A percentile compares a stretch with the other conserved stretches of the same genome.
Conservation (phyloP, 148 eudicot species). For the Persicaria tinctoria region DNA sequence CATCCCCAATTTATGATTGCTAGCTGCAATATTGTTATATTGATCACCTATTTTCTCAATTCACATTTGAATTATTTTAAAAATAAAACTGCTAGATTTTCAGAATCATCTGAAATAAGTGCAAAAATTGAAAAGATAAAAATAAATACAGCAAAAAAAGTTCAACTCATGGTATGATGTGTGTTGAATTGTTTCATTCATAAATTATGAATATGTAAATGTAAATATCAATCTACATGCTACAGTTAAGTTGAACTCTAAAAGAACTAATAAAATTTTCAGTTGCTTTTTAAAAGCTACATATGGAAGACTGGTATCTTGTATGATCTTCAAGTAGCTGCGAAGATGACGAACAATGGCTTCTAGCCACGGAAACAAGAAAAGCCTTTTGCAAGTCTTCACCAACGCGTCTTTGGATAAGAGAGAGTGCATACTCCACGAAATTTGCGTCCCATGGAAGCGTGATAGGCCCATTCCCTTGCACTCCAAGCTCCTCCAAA, state of each 20-base stretch:
- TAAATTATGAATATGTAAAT: neutral
- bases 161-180: neutral
- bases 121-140: neutral
- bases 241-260: neutral
- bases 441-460: constrained; percentile 30
- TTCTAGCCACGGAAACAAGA: neutral
- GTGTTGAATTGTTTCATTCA: too few species aligned
- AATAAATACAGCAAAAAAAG: neutral
- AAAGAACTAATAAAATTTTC: neutral
- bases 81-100: too few species aligned
- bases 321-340: neutral
- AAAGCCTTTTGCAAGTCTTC: constrained; percentile 20
- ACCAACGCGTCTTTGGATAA: constrained; percentile 21
- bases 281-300: too few species aligned
- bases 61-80: too few species aligned
- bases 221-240: neutral
- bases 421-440: constrained; percentile 27
- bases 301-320: neutral
- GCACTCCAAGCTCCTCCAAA: constrained; percentile 36
- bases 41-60: too few species aligned
- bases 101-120: too few species aligned
- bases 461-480: constrained; percentile 1
- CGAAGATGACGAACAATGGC: neutral
- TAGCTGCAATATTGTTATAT: too few species aligned
- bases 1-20: too few species aligned